Conservation (phyloP, 352 stramenopile genomes). For the Globisporangium canariense region DNA sequence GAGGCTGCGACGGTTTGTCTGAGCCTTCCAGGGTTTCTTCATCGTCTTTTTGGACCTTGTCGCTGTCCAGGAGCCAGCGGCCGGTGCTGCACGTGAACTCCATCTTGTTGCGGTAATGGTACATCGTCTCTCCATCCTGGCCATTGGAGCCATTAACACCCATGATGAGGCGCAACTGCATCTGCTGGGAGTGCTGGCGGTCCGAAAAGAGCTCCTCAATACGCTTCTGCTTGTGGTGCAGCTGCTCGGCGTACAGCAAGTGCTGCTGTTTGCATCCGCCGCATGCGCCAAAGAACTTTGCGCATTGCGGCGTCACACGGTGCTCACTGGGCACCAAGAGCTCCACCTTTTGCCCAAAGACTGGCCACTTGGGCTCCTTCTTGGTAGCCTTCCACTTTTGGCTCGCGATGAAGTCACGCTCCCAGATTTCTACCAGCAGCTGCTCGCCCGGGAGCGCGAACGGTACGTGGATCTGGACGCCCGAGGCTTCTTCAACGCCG, state of each 20-base stretch:
- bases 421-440: conserved; percentile 47
- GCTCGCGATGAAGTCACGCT: conserved; percentile 34
- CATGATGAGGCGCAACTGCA: conserved; percentile 39
- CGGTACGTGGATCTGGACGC: conserved; percentile 41
- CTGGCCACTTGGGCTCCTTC: conserved; percentile 22
- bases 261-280: conserved; percentile 75
- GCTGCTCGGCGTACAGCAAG: conserved; percentile 48
- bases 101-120: conserved; percentile 81
- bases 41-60: conserved; percentile 23
- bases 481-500: conserved; percentile 15
- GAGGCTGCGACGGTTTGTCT: neutral
- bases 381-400: conserved; percentile 18
- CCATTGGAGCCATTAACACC: conserved; percentile 18
- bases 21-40: neutral
- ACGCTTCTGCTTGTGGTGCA: conserved; percentile 60
- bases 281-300: conserved; percentile 61
- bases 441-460: conserved; percentile 54
- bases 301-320: conserved; percentile 35
- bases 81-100: conserved; percentile 79
- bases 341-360: conserved; percentile 38
- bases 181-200: conserved; percentile 23
- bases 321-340: conserved; percentile 29
- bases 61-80: conserved; percentile 55
- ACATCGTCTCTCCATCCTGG: conserved; percentile 13
- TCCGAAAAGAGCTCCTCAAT: conserved; percentile 36